Evolutionary conservation across 2,329 filamentous ascomycete genomes (phyloP).

Genomic region (Keithomyces neogunnii): DNA sequence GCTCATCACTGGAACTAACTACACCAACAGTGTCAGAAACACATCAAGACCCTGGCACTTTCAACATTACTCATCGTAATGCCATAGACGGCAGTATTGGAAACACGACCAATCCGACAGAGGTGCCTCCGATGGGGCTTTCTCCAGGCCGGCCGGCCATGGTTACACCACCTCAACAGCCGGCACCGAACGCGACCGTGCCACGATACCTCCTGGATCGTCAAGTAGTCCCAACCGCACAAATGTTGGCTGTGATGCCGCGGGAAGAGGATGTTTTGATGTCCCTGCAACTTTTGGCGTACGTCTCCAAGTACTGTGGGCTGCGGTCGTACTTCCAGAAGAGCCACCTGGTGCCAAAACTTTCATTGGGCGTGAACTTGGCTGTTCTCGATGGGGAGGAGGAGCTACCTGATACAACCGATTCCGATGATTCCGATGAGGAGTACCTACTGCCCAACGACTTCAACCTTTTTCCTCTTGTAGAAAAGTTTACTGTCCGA

Average conservation of each 20-base stretch:
- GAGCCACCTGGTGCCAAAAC: slow-evolving; percentile 83
- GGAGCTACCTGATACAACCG: slow-evolving; percentile 29
- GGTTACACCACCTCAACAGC: slow-evolving; percentile 66
- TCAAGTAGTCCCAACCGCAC: slow-evolving; percentile 57
- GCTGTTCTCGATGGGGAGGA: slow-evolving; percentile 68
- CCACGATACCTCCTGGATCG: slow-evolving; percentile 74
- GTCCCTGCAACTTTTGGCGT: slow-evolving; percentile 92
- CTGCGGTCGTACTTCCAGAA: slow-evolving; percentile 91
- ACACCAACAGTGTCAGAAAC: slow-evolving; percentile 74
- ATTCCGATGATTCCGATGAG: slow-evolving; percentile 57
- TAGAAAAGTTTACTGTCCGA: slow-evolving; percentile 95
- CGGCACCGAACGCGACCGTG: slow-evolving; percentile 60
- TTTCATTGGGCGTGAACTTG: slow-evolving; percentile 83
- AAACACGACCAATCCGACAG: slow-evolving; percentile 59
- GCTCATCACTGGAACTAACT: slow-evolving; percentile 63
- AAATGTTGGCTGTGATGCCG: slow-evolving; percentile 83
- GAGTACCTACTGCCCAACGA: slow-evolving; percentile 90
- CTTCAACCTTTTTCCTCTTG: slow-evolving; percentile 95
- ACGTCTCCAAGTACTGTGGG: slow-evolving; percentile 98
- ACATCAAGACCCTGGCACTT: slow-evolving; percentile 74
- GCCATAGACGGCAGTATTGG: slow-evolving; percentile 78
- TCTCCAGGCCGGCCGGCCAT: slow-evolving; percentile 66
- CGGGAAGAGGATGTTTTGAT: slow-evolving; percentile 96
- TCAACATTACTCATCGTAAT: slow-evolving; percentile 85
- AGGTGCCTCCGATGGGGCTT: slow-evolving; percentile 59